Base-by-base conservation (phyloP, 1,284 basidiomycete species). In the Pseudozyma sp. region DNA sequence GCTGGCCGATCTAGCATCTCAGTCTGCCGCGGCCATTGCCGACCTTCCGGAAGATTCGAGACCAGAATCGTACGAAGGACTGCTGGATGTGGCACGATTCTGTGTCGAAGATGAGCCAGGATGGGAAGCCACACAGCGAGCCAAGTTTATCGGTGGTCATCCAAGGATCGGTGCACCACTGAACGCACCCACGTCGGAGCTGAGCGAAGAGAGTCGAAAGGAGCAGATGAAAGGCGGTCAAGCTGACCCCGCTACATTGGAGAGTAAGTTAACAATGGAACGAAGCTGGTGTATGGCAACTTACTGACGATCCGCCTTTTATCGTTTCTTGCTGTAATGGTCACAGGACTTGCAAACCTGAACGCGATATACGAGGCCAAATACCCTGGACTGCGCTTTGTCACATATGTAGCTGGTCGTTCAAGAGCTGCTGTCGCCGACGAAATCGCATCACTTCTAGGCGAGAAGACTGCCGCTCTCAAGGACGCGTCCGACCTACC, bases 371-470 rank as follows among this genome's bases (percentile, higher is more conserved):
- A 85, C 47, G 83, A 85, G 40, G 62, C 60, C 2, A 65, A 70
- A 12, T 85, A 66, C 53, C 84, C 83, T 2, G 72, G 76, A 10
- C 71, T 85, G 12, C 75, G 76, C 13, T 85, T 80, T 55, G 80
- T 85, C 16, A 83, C 84, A 5, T 81, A 75, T 36, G 82, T 79
- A 18, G 80, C 77, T 10, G 80, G 76, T n/a, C 69, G 77, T 18
- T 69, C 78, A 92, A 19, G 93, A 93, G 52, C 85, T 40, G 67
- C 62, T 2, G 68, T 79, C 5, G 66, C 69, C 18, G 77, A 76
- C n/a, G 79, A 80, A 58, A 51, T 81, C 38, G 74, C 60, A 1
- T 47, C 48, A 10, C 16, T 81, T 35, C 64, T 84, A 12, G 76
- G 79, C 16, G 39, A 71, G 31, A 59, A 57, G 40, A 50, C 61